Base-by-base conservation (phyloP, 345 rosid genomes). In the Streptanthus diversifolius region DNA sequence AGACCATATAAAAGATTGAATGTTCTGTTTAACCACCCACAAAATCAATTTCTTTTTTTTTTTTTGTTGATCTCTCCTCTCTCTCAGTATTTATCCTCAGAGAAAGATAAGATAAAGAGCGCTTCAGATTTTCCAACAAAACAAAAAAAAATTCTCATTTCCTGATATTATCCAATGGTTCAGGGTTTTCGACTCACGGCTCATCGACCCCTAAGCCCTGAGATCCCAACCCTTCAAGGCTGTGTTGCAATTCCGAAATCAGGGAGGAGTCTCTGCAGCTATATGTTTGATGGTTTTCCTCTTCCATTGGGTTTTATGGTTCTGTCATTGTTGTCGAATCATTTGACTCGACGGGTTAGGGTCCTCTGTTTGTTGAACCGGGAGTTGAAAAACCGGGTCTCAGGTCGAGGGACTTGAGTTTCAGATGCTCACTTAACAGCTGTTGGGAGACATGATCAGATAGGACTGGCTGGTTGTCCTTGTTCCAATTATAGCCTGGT, bases 381-480 rank as follows among this genome's bases (percentile, higher is more conserved):
- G 69, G 86, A 72, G 77, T 64, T 68, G 83, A 65, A 25, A 63
- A 78, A 72, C 80, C 74, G 27, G 85, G 80, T 59, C 80, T 84
- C 66, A 89, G 77, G 70, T 87, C 85, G 51, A 84, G 68, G 61
- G 85, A 72, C 66, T 84, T 87, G 57, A 81, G 70, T 80, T 84
- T 84, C 48, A 77, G 79, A 72, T 76, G 90, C 73, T 85, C 92
- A 25, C 87, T 83, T 62, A 82, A 71, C 49, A 87, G 80, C 82
- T 87, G 90, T 67, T 84, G 84, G 49, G 90, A 84, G 19, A 87
- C 90, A 59, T 81, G 90, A 73, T 85, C 90, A 57, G 86, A 86
- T 53, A 85, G 76, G 36, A 79, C 79, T 33, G 84, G 81, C 66
- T 77, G 90, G 49, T 75, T 82, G 54, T 87, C 85, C 44, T 71